Conservation (phyloP, 345 rosid genomes). For the thale cress (Arabidopsis thaliana) region DNA sequence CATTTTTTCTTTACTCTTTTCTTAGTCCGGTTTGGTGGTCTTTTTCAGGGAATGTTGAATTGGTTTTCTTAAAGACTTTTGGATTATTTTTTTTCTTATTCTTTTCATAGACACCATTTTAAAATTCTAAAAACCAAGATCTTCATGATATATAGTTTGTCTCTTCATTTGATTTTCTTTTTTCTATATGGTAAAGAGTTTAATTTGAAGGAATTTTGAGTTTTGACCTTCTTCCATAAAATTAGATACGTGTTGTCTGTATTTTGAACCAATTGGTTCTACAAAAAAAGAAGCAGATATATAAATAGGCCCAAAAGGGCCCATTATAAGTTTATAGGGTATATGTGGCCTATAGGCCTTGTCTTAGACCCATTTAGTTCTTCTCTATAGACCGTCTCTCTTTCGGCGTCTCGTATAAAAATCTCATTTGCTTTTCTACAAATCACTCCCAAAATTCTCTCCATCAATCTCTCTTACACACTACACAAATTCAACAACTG, state of each 20-base stretch:
- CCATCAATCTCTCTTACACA: slow-evolving; percentile 4
- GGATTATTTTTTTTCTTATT: neutral
- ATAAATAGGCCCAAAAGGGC: neutral
- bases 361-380: neutral
- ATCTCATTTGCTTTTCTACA: neutral
- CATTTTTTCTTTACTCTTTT: neutral
- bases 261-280: too few species aligned
- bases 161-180: neutral
- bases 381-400: neutral
- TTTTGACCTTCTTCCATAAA: neutral
- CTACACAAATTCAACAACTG: slow-evolving; percentile 14
- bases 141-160: slow-evolving; percentile 1
- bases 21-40: slow-evolving; percentile 28
- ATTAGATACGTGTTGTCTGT: neutral
- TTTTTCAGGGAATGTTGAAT: slow-evolving; percentile 26
- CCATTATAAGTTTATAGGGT: neutral
- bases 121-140: neutral
- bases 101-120: slow-evolving; percentile 1
- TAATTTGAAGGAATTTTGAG: neutral
- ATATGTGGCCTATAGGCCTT: neutral
- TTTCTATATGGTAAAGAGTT: neutral
- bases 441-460: slow-evolving; percentile 6
- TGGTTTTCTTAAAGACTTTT: slow-evolving; percentile 15
- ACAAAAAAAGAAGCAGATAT: neutral
- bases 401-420: slow-evolving; percentile 7